Conservation (phyloP, 2,329 filamentous ascomycete genomes). For the Sphaerulina musiva region DNA sequence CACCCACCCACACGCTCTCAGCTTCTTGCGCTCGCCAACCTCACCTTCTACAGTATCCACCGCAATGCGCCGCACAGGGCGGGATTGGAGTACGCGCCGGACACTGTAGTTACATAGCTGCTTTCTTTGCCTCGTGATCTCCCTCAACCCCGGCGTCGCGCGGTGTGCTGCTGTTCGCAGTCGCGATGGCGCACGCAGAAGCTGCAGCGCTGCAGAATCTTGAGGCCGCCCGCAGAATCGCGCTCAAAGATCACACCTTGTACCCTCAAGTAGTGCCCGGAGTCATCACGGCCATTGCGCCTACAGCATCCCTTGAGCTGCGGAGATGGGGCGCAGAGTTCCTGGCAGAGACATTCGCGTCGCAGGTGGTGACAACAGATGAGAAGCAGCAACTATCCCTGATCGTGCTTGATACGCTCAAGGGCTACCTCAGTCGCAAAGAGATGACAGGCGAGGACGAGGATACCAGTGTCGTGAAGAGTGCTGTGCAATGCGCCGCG, state of each 20-base stretch:
- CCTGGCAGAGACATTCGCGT: constrained; percentile 89
- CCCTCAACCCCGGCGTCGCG: constrained; percentile 9
- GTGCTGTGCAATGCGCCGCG: constrained; percentile 77
- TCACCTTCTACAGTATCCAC: constrained; percentile 1
- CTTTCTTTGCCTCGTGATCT: constrained; percentile 23
- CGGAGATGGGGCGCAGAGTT: constrained; percentile 96
- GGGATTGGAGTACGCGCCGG: constrained; percentile 10
- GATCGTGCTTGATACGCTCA: constrained; percentile 70
- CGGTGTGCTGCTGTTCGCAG: constrained; percentile 4
- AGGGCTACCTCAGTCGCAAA: constrained; percentile 40
- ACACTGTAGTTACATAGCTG: constrained; percentile 25
- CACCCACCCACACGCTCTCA: not conserved
- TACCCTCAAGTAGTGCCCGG: constrained; percentile 89
- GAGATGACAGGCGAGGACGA: constrained; percentile 54
- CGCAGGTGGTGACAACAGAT: constrained; percentile 68
- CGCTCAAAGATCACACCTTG: constrained; percentile 76
- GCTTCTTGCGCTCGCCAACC: not conserved
- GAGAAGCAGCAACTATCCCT: constrained; percentile 67
- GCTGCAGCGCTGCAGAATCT: constrained; percentile 76
- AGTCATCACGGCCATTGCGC: constrained; percentile 83
- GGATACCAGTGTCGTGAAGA: constrained; percentile 75
- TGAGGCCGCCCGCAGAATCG: constrained; percentile 81
- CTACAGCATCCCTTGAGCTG: constrained; percentile 67
- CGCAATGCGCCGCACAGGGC: constrained; percentile 13
- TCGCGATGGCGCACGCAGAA: constrained; percentile 34